Conservation (phyloP, 768 basidiomycete genomes). For the Podaxis carcinomalis region DNA sequence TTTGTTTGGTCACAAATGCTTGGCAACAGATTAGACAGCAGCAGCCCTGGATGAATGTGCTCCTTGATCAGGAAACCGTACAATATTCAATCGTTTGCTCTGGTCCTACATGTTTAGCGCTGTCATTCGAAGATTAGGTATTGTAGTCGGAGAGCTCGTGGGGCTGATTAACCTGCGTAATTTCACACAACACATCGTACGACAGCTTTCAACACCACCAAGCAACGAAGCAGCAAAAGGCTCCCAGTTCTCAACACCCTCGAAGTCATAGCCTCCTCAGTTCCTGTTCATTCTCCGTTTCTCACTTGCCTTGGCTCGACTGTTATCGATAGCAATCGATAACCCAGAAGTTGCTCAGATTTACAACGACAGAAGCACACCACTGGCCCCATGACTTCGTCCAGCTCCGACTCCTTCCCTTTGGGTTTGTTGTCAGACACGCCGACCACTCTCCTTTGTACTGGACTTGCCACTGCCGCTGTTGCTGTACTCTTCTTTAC, state of each 20-base stretch:
- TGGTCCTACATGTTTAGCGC: neutral
- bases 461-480: neutral
- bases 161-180: neutral
- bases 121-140: neutral
- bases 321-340: slow-evolving; percentile 5
- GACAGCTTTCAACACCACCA: neutral
- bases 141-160: neutral
- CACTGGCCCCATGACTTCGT: neutral
- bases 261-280: neutral
- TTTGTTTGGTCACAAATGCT: no score
- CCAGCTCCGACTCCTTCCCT: neutral
- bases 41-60: no score
- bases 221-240: no score
- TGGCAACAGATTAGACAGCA: no score
- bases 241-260: neutral
- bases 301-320: neutral
- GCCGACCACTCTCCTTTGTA: neutral
- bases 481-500: slow-evolving; percentile 4
- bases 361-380: neutral
- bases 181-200: neutral
- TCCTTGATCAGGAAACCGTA: no score
- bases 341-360: neutral
- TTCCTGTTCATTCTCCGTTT: neutral
- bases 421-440: neutral
- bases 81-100: neutral